Percentiles rank a stretch among this genome's conserved stretches.
These are phyloP conservation scores for Pleodorina starrii DNA, from an alignment of 139 green algal species.

Conservation along the genomic window DNA sequence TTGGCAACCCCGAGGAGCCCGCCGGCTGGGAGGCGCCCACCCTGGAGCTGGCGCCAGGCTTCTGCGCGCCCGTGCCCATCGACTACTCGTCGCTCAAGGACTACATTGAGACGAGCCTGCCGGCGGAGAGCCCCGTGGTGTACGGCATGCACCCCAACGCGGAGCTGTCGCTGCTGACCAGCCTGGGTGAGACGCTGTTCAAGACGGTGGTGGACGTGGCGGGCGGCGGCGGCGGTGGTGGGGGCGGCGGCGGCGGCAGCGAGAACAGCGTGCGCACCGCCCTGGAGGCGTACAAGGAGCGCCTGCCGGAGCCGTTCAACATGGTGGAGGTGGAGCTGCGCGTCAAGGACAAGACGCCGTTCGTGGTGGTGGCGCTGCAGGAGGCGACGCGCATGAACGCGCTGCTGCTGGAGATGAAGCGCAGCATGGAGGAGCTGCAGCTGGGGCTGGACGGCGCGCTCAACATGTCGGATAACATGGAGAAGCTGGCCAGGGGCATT, in stretches of 20 bases:
- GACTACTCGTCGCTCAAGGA: slow-evolving; percentile 77
- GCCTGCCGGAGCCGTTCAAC: slow-evolving; percentile 83
- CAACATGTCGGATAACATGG: slow-evolving; percentile 92
- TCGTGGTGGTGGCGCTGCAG: slow-evolving; percentile 87
- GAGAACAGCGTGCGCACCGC: slow-evolving; percentile 72
- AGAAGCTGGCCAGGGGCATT: slow-evolving; percentile 81
- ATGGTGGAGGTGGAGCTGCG: slow-evolving; percentile 89
- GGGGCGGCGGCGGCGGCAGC: slow-evolving; percentile 59
- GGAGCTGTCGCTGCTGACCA: slow-evolving; percentile 86
- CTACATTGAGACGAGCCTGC: slow-evolving; percentile 86
- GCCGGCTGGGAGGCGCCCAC: slow-evolving; percentile 68
- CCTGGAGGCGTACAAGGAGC: slow-evolving; percentile 78
- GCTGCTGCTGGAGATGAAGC: slow-evolving; percentile 86
- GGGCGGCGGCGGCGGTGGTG: slow-evolving; percentile 74
- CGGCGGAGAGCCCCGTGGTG: slow-evolving; percentile 84
- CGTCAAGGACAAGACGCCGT: slow-evolving; percentile 88
- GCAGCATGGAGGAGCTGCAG: slow-evolving; percentile 88
- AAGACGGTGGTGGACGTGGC: slow-evolving; percentile 84
- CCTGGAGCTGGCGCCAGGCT: slow-evolving; percentile 83
- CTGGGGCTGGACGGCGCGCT: slow-evolving; percentile 89
- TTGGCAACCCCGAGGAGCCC: slow-evolving; percentile 63
- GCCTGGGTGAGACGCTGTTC: slow-evolving; percentile 89
- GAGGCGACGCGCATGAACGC: slow-evolving; percentile 86
- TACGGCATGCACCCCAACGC: slow-evolving; percentile 94
- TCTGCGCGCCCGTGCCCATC: slow-evolving; percentile 81